phyloP scores from a whole-genome alignment of 164 flowering plant species.

The Berberis thunbergii region DNA sequence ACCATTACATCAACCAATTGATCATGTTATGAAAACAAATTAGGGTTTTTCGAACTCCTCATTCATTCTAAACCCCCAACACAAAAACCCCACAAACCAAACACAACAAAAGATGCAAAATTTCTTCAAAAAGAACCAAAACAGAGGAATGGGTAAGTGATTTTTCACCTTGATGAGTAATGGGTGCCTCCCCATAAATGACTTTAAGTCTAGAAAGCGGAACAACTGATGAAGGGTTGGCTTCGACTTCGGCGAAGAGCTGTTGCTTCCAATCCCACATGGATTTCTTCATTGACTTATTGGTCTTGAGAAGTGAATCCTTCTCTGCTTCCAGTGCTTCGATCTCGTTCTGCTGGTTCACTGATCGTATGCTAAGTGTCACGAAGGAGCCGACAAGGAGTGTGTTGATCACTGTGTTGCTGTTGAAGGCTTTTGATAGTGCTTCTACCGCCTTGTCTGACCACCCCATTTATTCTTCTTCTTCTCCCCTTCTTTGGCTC shows the following conservation, averaged over 20 bases:
- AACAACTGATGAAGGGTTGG: slow-evolving; percentile 21
- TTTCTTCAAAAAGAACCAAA: not conserved
- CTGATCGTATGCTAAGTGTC: slow-evolving; percentile 43
- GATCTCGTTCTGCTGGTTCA: slow-evolving; percentile 44
- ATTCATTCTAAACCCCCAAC: not conserved
- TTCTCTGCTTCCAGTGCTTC: slow-evolving; percentile 53
- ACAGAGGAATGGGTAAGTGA: not conserved
- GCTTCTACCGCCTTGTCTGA: slow-evolving; percentile 17
- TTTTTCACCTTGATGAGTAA: slow-evolving; percentile 21
- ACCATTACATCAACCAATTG: too few species aligned
- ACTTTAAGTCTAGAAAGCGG: slow-evolving; percentile 44
- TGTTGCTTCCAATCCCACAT: slow-evolving; percentile 85
- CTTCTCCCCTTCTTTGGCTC: not conserved
- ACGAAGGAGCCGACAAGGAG: slow-evolving; percentile 30
- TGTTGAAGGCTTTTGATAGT: slow-evolving; percentile 24
- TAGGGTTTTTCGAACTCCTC: not conserved
- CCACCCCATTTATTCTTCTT: slow-evolving; percentile 27
- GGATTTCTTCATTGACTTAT: slow-evolving; percentile 50
- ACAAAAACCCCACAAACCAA: not conserved
- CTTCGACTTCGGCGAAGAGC: slow-evolving; percentile 48
- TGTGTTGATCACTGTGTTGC: slow-evolving; percentile 34
- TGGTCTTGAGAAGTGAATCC: slow-evolving; percentile 36
- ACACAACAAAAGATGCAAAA: not conserved
- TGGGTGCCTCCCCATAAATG: slow-evolving; percentile 48
- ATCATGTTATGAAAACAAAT: not conserved